Conservation (phyloP, 352 stramenopile species). For the Globisporangium paddicum region DNA sequence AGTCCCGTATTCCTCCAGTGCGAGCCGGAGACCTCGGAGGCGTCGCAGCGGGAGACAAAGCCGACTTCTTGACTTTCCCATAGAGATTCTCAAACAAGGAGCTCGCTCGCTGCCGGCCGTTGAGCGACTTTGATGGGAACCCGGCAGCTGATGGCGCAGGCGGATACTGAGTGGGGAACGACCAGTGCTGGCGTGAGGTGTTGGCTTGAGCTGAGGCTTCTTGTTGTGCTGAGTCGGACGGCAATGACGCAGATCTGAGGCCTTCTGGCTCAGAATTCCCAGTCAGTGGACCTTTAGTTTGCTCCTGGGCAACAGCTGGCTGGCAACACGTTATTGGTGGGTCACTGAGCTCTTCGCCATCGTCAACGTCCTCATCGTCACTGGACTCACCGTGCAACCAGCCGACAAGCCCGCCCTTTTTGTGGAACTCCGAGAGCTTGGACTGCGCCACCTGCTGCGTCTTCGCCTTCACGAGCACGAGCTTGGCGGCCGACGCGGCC, state of each 20-base stretch:
- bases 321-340: neutral
- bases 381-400: constrained; percentile 54
- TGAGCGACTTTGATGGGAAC: constrained; percentile 6
- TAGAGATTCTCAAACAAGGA: constrained; percentile 8
- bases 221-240: neutral
- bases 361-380: neutral
- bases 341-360: neutral
- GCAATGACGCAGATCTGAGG: constrained; percentile 2
- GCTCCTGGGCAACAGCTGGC: too few species aligned
- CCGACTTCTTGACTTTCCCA: constrained; percentile 11
- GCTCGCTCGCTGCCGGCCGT: constrained; percentile 1
- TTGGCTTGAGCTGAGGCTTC: neutral
- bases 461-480: constrained; percentile 36
- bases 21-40: neutral
- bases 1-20: too few species aligned
- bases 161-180: neutral
- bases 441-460: constrained; percentile 26
- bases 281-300: too few species aligned
- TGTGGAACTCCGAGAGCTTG: constrained; percentile 49
- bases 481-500: constrained; percentile 5
- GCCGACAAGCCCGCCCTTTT: constrained; percentile 54
- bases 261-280: neutral
- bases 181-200: constrained; percentile 1
- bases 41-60: neutral
- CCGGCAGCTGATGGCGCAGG: neutral